A percentile compares a stretch with the other conserved stretches of the same genome.
Evolutionary conservation across 257 asterid species (phyloP).

Genomic region (Agastache rugosa): DNA sequence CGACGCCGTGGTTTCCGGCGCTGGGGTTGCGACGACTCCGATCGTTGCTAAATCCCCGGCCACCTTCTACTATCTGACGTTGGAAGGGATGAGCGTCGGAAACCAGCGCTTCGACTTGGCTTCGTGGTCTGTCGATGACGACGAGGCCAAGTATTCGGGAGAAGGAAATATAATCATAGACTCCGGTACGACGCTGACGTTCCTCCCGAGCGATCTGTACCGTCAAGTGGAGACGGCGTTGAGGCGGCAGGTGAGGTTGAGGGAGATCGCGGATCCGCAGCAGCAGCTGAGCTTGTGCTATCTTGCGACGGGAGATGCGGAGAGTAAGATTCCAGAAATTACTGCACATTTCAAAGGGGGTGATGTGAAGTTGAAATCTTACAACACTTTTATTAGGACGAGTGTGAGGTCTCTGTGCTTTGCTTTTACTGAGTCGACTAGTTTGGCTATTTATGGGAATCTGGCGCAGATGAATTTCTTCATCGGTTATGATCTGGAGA

Average conservation of each 20-base stretch:
- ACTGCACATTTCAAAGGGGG: constrained; percentile 63
- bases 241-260: constrained; percentile 20
- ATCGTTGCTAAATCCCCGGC: constrained; percentile 29
- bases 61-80: constrained; percentile 53
- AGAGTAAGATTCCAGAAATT: constrained; percentile 39
- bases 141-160: background rate
- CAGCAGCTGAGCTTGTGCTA: constrained; percentile 51
- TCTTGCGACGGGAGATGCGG: background rate
- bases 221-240: constrained; percentile 17
- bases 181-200: constrained; percentile 63
- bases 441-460: constrained; percentile 49
- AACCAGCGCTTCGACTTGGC: constrained; percentile 26
- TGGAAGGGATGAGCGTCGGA: constrained; percentile 58
- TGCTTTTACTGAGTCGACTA: constrained; percentile 39
- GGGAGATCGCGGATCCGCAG: constrained; percentile 34
- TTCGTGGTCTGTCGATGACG: background rate
- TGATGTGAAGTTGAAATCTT: constrained; percentile 51
- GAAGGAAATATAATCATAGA: constrained; percentile 64
- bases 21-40: constrained; percentile 54
- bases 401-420: constrained; percentile 43
- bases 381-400: constrained; percentile 41
- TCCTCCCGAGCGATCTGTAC: constrained; percentile 46
- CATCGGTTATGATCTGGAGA: constrained; percentile 56
- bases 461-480: constrained; percentile 50
- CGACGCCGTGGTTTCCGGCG: constrained; percentile 44